Evolutionary conservation across 192 early-diverging fungal species (phyloP), one percentile per base, ranked within the genome.

Genomic region (Mortierella alpina): DNA sequence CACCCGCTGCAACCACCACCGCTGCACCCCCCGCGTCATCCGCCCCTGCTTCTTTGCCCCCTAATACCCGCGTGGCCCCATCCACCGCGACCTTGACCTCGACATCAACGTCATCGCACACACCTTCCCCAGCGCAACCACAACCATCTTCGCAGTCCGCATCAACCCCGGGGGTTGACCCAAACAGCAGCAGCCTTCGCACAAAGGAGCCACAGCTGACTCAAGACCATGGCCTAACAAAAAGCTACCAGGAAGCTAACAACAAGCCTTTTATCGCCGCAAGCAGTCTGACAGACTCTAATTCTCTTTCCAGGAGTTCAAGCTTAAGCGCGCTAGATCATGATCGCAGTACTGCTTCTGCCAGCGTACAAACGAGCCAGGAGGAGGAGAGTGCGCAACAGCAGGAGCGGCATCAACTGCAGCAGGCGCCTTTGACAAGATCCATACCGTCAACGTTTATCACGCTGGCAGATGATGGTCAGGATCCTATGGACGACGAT

Each of bases 371-470:
- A 31, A 31, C 31, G 31, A 31, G 31, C 41, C 54, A 50, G 54
- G 17, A 52, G 48, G 3, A 49, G 6, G 52, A 54, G 17, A 6
- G 58, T 47, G 31, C 31, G 17, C 68, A 41, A 10, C 31, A 14
- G 39, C 56, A 9, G 22, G 20, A 40, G 22, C 42, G 6, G 53
- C 15, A 59, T 6, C 47, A 65, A 40, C 15, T 17, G 10, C 59
- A 70, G 39, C 7, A 22, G 40, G 31, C 51, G 39, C 3, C 50
- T 12, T 10, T 48, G 1, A 47, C 61, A 2, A 73, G 48, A 22
- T n/a, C 42, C 42, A 76, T 76, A 18, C 67, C 74, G 1, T 69
- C 66, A 31, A 76, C 74, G 14, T 76, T 76, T 31, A 64, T 76
- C 49, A 59, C 74, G 2, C 40, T 76, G 4, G 22, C 61, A 14